Conservation (phyloP, 2,329 filamentous ascomycete species). For the Trichoderma oligosporum region DNA sequence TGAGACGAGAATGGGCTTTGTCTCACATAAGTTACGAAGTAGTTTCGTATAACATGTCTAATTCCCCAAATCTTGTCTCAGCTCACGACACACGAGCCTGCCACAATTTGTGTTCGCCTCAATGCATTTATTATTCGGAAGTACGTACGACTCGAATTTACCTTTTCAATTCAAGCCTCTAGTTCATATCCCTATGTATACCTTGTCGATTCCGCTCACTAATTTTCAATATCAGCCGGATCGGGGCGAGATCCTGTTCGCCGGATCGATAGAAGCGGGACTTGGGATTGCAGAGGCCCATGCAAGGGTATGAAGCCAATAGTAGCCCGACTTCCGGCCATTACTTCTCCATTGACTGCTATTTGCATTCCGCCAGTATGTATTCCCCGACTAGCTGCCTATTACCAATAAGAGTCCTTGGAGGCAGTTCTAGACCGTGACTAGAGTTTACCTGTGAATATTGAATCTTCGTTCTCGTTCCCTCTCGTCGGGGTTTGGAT, state of each 20-base stretch:
- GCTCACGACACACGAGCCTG: neutral
- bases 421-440: constrained; percentile 4
- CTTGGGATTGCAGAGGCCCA: neutral
- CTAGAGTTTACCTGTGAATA: neutral
- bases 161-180: too few relatives aligned
- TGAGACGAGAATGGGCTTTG: neutral
- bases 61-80: neutral
- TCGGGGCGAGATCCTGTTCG: neutral
- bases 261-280: constrained; percentile 7
- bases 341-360: neutral
- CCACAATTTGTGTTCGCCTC: neutral
- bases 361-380: neutral
- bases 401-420: neutral
- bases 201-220: neutral
- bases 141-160: too few relatives aligned
- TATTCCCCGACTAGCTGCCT: constrained; percentile 2
- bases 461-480: neutral
- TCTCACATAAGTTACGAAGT: too few relatives aligned
- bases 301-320: neutral
- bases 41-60: neutral
- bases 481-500: too few relatives aligned
- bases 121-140: too few relatives aligned
- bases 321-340: constrained; percentile 1
- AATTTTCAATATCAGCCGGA: neutral
- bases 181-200: too few relatives aligned